These are phyloP conservation scores for Triticum urartu DNA, from an alignment of 176 grass and related monocot species.

Conservation along the genomic window DNA sequence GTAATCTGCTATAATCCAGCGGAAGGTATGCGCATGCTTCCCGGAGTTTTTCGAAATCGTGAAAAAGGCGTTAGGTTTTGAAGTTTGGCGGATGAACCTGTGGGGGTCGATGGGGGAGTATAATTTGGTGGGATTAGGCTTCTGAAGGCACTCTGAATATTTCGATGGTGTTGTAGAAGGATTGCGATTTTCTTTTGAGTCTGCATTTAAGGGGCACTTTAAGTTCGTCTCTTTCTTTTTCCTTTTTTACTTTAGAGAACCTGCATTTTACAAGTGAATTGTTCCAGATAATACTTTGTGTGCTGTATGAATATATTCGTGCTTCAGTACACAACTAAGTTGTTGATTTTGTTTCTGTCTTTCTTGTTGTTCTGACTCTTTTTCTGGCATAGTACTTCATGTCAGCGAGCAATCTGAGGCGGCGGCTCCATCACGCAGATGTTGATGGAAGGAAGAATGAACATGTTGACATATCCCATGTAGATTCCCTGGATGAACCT, in stretches of 20 bases:
- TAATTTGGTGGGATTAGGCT: neutral
- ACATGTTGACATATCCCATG: constrained; percentile 43
- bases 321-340: neutral
- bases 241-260: neutral
- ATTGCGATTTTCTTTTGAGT: neutral
- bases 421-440: constrained; percentile 72
- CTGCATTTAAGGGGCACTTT: neutral
- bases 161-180: neutral
- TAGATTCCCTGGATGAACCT: constrained; percentile 63
- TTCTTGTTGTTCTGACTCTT: neutral
- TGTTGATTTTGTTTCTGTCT: neutral
- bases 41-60: neutral
- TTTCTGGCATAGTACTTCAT: constrained; percentile 25
- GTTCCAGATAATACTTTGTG: neutral
- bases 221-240: neutral
- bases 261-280: neutral
- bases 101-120: neutral
- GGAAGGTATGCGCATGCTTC: neutral
- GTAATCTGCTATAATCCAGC: neutral
- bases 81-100: neutral
- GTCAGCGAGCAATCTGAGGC: constrained; percentile 65
- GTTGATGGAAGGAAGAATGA: constrained; percentile 71
- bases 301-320: neutral
- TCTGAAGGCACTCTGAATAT: neutral
- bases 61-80: neutral